Percentiles rank a stretch among this genome's conserved stretches.
These are phyloP conservation scores for Coemansia sp. DNA, from an alignment of 192 early-diverging fungal genomes.

Conservation along the genomic window DNA sequence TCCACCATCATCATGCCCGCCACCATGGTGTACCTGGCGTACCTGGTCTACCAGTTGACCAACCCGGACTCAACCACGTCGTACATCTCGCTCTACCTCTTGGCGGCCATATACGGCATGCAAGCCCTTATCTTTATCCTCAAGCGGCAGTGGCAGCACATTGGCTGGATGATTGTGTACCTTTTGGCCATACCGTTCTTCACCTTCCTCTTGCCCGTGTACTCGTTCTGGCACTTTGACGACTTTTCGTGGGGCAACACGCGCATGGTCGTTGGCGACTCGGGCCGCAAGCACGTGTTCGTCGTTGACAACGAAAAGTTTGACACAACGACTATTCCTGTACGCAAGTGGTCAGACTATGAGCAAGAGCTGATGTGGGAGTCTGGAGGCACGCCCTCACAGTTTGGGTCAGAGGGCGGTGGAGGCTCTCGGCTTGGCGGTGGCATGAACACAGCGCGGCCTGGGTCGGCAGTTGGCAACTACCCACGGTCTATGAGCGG, in stretches of 20 bases:
- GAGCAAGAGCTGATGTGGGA: constrained; percentile 56
- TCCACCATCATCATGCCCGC: constrained; percentile 93
- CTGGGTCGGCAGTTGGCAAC: constrained; percentile 52
- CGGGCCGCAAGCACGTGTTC: constrained; percentile 69
- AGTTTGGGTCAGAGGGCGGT: constrained; percentile 31
- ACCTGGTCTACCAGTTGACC: constrained; percentile 70
- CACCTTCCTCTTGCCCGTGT: constrained; percentile 75
- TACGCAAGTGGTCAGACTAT: constrained; percentile 79
- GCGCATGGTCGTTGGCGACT: constrained; percentile 84
- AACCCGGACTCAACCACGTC: constrained; percentile 63
- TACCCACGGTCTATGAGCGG: constrained; percentile 44
- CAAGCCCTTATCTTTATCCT: constrained; percentile 86
- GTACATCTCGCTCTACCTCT: constrained; percentile 77
- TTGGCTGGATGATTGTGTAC: constrained; percentile 97
- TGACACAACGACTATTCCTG: constrained; percentile 70
- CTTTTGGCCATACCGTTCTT: constrained; percentile 89
- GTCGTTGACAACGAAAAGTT: constrained; percentile 75
- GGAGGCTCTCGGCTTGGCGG: constrained; percentile 45
- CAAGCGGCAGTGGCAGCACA: constrained; percentile 86
- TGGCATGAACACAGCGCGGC: constrained; percentile 27
- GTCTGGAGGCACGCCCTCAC: constrained; percentile 47
- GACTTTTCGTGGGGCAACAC: constrained; percentile 99
- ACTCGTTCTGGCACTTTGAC: constrained; percentile 99
- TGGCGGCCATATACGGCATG: constrained; percentile 85
- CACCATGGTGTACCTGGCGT: constrained; percentile 82